phyloP scores from a whole-genome alignment of 768 basidiomycete genomes.

The Mycena galericulata region DNA sequence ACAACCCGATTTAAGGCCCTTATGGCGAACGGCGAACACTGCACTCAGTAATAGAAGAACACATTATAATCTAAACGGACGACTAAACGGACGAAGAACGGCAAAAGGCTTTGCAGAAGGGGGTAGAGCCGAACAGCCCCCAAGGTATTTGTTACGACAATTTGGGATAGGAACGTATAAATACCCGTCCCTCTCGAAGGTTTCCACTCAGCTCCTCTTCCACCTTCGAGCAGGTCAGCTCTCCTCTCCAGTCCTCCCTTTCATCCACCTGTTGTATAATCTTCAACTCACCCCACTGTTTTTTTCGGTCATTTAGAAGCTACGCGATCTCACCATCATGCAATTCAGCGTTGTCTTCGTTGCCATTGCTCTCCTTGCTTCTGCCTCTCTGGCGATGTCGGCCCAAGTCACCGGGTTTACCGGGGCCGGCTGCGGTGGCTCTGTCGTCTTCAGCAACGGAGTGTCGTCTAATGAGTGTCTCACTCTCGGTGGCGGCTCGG shows the following conservation, averaged over 20 bases:
- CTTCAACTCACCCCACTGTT: too few species aligned
- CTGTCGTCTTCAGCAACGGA: neutral
- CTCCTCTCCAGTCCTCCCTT: neutral
- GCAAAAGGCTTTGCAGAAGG: constrained; percentile 11
- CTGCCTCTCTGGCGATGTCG: neutral
- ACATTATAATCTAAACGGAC: neutral
- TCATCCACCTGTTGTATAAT: neutral
- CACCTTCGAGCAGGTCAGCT: constrained; percentile 9
- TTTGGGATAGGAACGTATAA: constrained; percentile 8
- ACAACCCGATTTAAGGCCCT: too few species aligned
- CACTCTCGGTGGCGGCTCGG: neutral
- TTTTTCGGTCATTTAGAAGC: constrained; percentile 1
- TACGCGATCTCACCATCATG: constrained; percentile 8
- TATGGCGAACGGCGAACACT: too few species aligned
- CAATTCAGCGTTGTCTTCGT: constrained; percentile 18
- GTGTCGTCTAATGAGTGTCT: neutral
- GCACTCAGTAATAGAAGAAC: neutral
- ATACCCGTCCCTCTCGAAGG: too few species aligned
- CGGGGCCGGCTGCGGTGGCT: neutral
- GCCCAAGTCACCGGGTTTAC: neutral
- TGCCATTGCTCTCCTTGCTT: neutral
- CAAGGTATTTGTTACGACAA: constrained; percentile 8
- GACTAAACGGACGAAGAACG: too few species aligned
- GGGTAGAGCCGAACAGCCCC: constrained; percentile 5
- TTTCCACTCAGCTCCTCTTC: constrained; percentile 2